phyloP scores from a whole-genome alignment of 805 yeast species.

The Metschnikowia peoriensis region DNA sequence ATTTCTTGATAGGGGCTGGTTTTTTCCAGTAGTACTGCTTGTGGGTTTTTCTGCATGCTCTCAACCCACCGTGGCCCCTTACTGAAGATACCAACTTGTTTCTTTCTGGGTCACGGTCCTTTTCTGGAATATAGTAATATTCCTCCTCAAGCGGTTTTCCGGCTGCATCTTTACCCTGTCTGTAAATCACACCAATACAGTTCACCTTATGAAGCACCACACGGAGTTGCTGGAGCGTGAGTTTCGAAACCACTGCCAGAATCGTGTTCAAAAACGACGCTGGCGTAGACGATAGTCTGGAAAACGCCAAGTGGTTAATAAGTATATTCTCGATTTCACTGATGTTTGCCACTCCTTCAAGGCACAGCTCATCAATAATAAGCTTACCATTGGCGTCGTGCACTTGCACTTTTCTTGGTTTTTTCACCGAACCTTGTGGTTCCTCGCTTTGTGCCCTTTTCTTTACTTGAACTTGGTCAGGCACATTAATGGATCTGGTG shows the following conservation, averaged over 20 bases:
- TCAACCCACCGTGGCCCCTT: constrained; percentile 75
- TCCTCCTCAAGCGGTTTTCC: constrained; percentile 94
- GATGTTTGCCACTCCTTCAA: constrained; percentile 37
- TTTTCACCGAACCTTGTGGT: constrained; percentile 21
- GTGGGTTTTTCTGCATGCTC: constrained; percentile 91
- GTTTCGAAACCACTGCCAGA: constrained; percentile 49
- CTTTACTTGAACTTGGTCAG: constrained; percentile 18
- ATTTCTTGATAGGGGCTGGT: constrained; percentile 49
- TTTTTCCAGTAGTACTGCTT: constrained; percentile 81
- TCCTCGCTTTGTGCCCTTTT: constrained; percentile 36
- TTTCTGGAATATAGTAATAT: constrained; percentile 84
- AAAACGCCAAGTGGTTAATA: constrained; percentile 84
- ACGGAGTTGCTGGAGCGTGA: constrained; percentile 46
- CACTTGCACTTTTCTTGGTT: constrained; percentile 17
- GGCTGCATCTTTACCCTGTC: constrained; percentile 94
- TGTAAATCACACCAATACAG: constrained; percentile 83
- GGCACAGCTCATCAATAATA: constrained; percentile 23
- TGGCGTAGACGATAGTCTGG: constrained; percentile 85
- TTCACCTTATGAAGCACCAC: constrained; percentile 42
- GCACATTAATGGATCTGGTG: constrained; percentile 26
- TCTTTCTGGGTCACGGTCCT: constrained; percentile 72
- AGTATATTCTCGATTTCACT: constrained; percentile 61
- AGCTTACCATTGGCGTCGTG: constrained; percentile 28
- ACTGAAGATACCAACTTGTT: constrained; percentile 66
- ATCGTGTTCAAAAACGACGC: constrained; percentile 66